Percentiles rank a stretch among this genome's conserved stretches.
Evolutionary conservation across 1,284 basidiomycete species (phyloP).

Genomic region (Xerocomus minutiporus): DNA sequence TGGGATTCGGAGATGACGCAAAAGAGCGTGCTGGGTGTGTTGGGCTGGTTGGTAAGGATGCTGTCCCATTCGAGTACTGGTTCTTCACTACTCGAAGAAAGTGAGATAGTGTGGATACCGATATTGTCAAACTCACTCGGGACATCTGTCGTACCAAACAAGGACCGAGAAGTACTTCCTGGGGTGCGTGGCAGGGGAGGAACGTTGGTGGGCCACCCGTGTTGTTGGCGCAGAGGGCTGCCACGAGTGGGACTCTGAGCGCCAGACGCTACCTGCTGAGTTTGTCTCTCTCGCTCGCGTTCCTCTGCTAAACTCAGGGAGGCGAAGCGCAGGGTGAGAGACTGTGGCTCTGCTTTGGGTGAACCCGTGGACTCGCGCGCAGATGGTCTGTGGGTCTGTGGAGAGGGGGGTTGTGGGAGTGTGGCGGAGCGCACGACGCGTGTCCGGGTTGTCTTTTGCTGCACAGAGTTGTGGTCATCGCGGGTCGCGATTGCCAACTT

Average conservation of each 20-base stretch:
- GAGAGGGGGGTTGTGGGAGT: conserved; percentile 21
- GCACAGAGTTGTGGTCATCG: background rate
- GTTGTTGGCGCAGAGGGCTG: conserved; percentile 15
- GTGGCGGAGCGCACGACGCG: conserved; percentile 20
- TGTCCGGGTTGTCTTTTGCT: conserved; percentile 4
- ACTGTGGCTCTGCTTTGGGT: conserved; percentile 19
- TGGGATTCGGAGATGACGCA: conserved; percentile 21
- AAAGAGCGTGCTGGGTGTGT: conserved; percentile 11
- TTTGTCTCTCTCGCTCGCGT: conserved; percentile 13
- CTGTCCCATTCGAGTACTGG: conserved; percentile 11
- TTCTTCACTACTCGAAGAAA: conserved; percentile 3
- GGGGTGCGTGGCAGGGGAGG: conserved; percentile 32
- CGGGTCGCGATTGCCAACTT: conserved; percentile 21
- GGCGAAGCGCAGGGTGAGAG: conserved; percentile 30
- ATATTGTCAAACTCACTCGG: conserved; percentile 13
- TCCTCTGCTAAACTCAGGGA: conserved; percentile 25
- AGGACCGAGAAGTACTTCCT: conserved; percentile 11
- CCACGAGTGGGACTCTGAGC: conserved; percentile 12
- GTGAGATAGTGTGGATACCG: conserved; percentile 9
- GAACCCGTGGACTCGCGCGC: background rate
- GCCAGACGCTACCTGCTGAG: conserved; percentile 2
- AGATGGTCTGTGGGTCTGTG: background rate
- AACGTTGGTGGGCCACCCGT: conserved; percentile 25
- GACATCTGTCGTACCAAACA: conserved; percentile 11
- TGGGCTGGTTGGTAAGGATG: conserved; percentile 25